Evolutionary conservation across 352 stramenopile species (phyloP).

Genomic region (Pythium inflatum): DNA sequence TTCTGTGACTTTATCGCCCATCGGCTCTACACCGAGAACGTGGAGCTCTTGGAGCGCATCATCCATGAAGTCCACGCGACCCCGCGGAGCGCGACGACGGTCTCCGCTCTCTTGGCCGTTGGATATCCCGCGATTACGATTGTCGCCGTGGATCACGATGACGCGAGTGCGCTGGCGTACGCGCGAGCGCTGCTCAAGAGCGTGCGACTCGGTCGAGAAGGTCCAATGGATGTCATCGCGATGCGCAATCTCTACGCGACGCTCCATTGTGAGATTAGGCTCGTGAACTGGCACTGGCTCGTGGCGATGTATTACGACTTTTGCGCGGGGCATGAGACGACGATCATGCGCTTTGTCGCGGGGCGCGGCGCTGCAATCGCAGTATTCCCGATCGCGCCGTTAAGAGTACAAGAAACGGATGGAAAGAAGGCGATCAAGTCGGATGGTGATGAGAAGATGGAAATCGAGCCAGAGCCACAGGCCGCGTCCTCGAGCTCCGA

Average conservation of each 20-base stretch:
- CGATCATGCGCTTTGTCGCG: slow-evolving; percentile 1
- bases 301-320: slow-evolving; percentile 20
- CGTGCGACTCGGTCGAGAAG: background rate
- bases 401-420: background rate
- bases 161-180: background rate
- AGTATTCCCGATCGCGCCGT: background rate
- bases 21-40: slow-evolving; percentile 1
- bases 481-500: no score
- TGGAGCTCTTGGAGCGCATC: slow-evolving; percentile 13
- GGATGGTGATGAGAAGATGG: background rate
- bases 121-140: slow-evolving; percentile 11
- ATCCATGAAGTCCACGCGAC: slow-evolving; percentile 7
- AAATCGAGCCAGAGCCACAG: background rate
- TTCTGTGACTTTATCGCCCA: slow-evolving; percentile 17
- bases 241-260: background rate
- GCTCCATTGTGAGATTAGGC: background rate
- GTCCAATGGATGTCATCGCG: background rate
- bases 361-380: background rate
- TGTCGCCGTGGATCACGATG: background rate
- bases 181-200: background rate
- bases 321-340: background rate
- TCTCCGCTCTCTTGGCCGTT: background rate
- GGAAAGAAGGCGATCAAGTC: background rate
- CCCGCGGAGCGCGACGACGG: slow-evolving; percentile 10
- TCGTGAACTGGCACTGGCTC: slow-evolving; percentile 11